Evolutionary conservation across 805 yeast species (phyloP), one percentile per base, ranked within the genome.

Genomic region (Schwanniomyces pseudopolymorphus): DNA sequence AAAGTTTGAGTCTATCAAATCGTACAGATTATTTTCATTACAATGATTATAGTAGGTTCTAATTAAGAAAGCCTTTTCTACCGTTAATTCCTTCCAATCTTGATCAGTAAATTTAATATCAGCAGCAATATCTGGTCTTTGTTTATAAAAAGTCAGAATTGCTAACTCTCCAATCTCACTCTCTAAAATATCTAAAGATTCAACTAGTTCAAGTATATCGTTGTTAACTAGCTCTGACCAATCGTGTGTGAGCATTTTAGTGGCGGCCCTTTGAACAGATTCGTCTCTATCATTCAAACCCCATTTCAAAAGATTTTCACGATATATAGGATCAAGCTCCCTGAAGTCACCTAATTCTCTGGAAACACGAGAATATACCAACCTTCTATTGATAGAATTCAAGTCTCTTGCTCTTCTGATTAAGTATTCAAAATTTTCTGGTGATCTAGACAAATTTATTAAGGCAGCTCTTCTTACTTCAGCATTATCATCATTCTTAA

Each of bases 391-490:
- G 16, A 80, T 71, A 0, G 84, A 66, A 59, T 87, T 87, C 3
- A 72, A 73, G 64, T 92, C 99, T 47, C 96, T 77, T 0, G 96
- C 96, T 48, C 97, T 77, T 58, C 85, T 94, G 28, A 90, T 67
- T 1, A 89, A 68, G 46, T 72, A 75, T 1, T 85, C 81, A 16
- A 80, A 68, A 0, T 90, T 84, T 1, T 57, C 53, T 3, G 65
- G 55, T 36, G 77, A 77, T 54, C 83, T 84, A 20, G 77, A 81
- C 26, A 92, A 62, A 59, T 89, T 87, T 38, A 85, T 68, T 57
- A 90, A 67, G 0, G 92, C 92, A 0, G 95, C 90, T 49, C 96
- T 75, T 53, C 98, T 77, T 1, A 91, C 96, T 51, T 94, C 98
- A 0, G 96, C 83, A 56, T 85, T 85, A 2, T 88, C 79, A 65